Conservation (phyloP, 345 rosid genomes). For the Trapa bicornis region DNA sequence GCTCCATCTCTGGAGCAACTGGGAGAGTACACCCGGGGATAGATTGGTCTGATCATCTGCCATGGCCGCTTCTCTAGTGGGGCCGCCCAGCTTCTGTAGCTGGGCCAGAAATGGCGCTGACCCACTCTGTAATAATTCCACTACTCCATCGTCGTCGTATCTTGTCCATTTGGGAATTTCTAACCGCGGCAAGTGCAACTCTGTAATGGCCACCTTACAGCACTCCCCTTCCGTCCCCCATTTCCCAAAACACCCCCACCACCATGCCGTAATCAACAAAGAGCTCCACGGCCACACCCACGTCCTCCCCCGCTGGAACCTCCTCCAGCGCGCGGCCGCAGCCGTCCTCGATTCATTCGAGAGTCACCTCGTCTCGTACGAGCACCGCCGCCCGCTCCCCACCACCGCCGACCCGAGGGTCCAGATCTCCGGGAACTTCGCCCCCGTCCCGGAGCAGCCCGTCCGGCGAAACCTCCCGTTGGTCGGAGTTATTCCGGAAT, state of each 20-base stretch:
- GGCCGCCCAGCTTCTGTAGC: slow-evolving; percentile 13
- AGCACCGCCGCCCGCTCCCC: slow-evolving; percentile 49
- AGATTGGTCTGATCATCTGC: background rate
- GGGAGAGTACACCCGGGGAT: too few relatives aligned
- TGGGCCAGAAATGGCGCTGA: slow-evolving; percentile 11
- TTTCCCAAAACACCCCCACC: slow-evolving; percentile 30
- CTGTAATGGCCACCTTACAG: slow-evolving; percentile 19
- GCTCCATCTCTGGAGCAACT: too few relatives aligned
- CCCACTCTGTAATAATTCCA: background rate
- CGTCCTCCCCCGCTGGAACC: slow-evolving; percentile 27
- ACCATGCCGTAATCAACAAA: slow-evolving; percentile 12
- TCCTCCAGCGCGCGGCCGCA: slow-evolving; percentile 57
- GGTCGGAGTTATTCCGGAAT: slow-evolving; percentile 53
- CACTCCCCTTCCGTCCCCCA: slow-evolving; percentile 32
- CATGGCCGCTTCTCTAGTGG: slow-evolving; percentile 32
- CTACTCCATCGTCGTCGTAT: slow-evolving; percentile 6
- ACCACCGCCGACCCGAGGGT: slow-evolving; percentile 70
- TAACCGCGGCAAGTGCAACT: slow-evolving; percentile 9
- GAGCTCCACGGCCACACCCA: too few relatives aligned
- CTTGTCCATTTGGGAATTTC: slow-evolving; percentile 16
- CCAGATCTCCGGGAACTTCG: slow-evolving; percentile 49
- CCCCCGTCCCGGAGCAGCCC: too few relatives aligned
- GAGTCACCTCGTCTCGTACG: slow-evolving; percentile 41
- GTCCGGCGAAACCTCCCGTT: slow-evolving; percentile 27
- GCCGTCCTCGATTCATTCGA: slow-evolving; percentile 50